Conservation (phyloP, 1,139 yeast species). For the Geotrichum histeridarum region DNA sequence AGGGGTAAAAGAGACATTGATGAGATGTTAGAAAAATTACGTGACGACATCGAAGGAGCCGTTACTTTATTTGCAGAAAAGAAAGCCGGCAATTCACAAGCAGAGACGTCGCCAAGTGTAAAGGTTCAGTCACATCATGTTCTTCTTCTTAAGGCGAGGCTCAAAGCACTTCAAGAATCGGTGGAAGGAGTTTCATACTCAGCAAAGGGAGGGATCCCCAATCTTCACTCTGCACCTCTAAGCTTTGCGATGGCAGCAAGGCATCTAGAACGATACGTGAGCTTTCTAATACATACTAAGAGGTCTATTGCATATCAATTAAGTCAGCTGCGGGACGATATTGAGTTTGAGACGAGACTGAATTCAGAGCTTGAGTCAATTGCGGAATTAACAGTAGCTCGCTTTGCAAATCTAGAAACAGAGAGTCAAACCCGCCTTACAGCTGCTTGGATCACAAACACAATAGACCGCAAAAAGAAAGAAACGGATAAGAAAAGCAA, state of each 20-base stretch:
- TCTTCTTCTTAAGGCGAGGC: background rate
- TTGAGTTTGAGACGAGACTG: background rate
- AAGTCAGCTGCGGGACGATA: background rate
- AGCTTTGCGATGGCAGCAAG: slow-evolving; percentile 1
- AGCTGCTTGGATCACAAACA: background rate
- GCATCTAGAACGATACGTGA: background rate
- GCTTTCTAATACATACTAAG: background rate
- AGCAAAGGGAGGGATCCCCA: slow-evolving; percentile 1
- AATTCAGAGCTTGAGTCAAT: background rate
- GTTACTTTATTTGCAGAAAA: background rate
- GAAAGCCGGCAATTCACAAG: background rate
- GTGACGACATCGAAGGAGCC: background rate
- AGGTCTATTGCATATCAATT: background rate
- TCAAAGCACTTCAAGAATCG: background rate
- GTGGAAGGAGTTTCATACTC: background rate
- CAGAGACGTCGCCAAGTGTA: no score
- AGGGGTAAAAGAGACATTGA: background rate
- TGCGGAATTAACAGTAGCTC: background rate
- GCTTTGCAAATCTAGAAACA: background rate
- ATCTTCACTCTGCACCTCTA: background rate
- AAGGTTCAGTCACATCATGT: background rate
- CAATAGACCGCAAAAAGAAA: background rate
- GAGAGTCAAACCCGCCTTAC: background rate
- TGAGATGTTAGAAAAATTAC: background rate
- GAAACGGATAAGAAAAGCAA: background rate